phyloP scores from a whole-genome alignment of 1,284 basidiomycete species.

The Rhodofomes roseus region DNA sequence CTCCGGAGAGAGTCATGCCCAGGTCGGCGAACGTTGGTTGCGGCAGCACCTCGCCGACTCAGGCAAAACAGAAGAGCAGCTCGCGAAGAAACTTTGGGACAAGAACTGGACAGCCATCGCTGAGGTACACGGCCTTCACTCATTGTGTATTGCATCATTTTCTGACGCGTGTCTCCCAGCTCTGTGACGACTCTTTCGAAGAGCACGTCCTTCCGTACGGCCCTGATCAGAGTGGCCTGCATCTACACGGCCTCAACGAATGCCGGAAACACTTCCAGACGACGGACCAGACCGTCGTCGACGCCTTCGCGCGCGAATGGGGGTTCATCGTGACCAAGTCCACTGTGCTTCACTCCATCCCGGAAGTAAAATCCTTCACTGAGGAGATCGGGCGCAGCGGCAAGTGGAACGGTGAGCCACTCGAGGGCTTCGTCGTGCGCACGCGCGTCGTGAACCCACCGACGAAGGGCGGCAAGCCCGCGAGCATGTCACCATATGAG shows the following conservation, averaged over 20 bases:
- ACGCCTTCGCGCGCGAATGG: slow-evolving; percentile 84
- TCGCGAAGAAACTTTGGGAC: slow-evolving; percentile 78
- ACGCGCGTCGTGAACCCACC: slow-evolving; percentile 55
- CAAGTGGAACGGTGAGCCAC: slow-evolving; percentile 79
- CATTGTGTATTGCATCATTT: not conserved
- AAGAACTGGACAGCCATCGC: slow-evolving; percentile 89
- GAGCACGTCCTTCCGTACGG: slow-evolving; percentile 93
- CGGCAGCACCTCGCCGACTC: slow-evolving; percentile 62
- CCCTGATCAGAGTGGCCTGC: slow-evolving; percentile 82
- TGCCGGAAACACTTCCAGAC: slow-evolving; percentile 76
- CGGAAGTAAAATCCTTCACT: slow-evolving; percentile 74
- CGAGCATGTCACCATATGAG: slow-evolving; percentile 59
- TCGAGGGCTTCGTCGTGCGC: slow-evolving; percentile 97
- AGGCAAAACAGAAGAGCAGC: slow-evolving; percentile 67
- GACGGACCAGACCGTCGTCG: slow-evolving; percentile 63
- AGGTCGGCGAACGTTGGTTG: slow-evolving; percentile 84
- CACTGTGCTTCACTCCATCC: slow-evolving; percentile 55
- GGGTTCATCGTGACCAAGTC: slow-evolving; percentile 87
- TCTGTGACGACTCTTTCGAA: slow-evolving; percentile 97
- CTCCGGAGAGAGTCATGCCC: slow-evolving; percentile 60
- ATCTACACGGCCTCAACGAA: slow-evolving; percentile 90
- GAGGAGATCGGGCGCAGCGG: slow-evolving; percentile 66
- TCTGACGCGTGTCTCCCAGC: slow-evolving; percentile 40
- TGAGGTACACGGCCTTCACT: slow-evolving; percentile 56
- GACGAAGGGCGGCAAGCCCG: slow-evolving; percentile 24